phyloP scores from a whole-genome alignment of 768 basidiomycete species.

The Boletus rubroflammeus region DNA sequence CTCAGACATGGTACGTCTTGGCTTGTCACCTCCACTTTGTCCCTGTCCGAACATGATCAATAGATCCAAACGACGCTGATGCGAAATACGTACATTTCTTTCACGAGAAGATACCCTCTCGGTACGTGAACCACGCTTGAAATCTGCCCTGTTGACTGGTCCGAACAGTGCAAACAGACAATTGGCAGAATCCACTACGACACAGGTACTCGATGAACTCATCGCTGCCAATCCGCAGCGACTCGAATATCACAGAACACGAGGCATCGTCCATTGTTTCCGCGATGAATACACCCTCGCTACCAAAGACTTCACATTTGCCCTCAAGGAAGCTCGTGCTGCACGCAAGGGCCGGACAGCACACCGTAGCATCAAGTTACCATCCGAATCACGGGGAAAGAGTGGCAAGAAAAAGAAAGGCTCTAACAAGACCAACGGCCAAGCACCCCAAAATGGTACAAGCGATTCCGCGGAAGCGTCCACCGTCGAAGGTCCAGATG shows the following conservation, averaged over 20 bases:
- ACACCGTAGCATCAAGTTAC: conserved; percentile 45
- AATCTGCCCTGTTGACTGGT: conserved; percentile 11
- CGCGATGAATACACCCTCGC: conserved; percentile 76
- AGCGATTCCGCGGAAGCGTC: conserved; percentile 42
- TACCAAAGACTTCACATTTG: conserved; percentile 76
- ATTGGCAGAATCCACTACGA: conserved; percentile 79
- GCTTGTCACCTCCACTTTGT: not conserved
- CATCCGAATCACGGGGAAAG: conserved; percentile 38
- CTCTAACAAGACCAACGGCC: conserved; percentile 49
- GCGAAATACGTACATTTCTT: conserved; percentile 92
- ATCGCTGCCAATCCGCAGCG: conserved; percentile 70
- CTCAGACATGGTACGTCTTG: conserved; percentile 56
- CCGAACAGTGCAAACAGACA: conserved; percentile 49
- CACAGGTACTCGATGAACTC: conserved; percentile 73
- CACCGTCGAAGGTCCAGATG: conserved; percentile 44
- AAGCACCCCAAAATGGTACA: conserved; percentile 67
- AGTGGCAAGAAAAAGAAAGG: conserved; percentile 56
- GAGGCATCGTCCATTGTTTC: conserved; percentile 89
- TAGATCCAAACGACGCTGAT: conserved; percentile 74
- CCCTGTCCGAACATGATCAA: not conserved
- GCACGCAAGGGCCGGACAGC: conserved; percentile 59
- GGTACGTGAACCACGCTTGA: conserved; percentile 45
- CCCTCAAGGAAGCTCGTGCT: conserved; percentile 72
- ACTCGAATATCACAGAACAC: conserved; percentile 82
- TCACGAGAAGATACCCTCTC: conserved; percentile 91